Evolutionary conservation across 257 asterid genomes (phyloP).

Genomic region (Lithospermum erythrorhizon): DNA sequence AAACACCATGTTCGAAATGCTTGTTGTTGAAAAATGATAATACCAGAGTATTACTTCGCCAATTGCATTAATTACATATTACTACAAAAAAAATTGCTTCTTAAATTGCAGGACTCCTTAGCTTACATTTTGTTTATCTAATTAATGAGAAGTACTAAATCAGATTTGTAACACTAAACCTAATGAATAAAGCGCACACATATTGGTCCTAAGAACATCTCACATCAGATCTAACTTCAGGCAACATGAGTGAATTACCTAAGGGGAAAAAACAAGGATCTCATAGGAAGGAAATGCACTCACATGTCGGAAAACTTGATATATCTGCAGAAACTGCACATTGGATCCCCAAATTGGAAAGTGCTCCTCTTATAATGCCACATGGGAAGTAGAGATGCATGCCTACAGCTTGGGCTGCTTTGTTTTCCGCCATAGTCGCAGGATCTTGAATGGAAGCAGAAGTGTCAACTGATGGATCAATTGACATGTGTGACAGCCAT

Average conservation of each 20-base stretch:
- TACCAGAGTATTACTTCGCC: too few species aligned
- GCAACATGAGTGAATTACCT: not conserved
- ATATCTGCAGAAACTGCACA: slow-evolving; percentile 99
- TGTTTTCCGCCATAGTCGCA: slow-evolving; percentile 81
- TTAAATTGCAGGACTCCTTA: too few species aligned
- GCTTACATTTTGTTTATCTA: not conserved
- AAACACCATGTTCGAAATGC: too few species aligned
- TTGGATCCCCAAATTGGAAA: slow-evolving; percentile 95
- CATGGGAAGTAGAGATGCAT: slow-evolving; percentile 98
- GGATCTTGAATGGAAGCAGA: slow-evolving; percentile 85
- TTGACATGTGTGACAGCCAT: slow-evolving; percentile 81
- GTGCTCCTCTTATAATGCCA: slow-evolving; percentile 96
- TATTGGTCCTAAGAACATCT: not conserved
- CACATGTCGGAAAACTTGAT: slow-evolving; percentile 90
- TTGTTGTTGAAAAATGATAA: too few species aligned
- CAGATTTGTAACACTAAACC: too few species aligned
- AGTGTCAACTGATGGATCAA: slow-evolving; percentile 62
- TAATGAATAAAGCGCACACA: too few species aligned
- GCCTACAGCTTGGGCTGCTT: slow-evolving; percentile 74
- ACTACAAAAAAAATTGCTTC: too few species aligned
- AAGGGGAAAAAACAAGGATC: not conserved
- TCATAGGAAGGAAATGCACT: slow-evolving; percentile 20
- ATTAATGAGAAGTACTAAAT: too few species aligned
- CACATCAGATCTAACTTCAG: not conserved
- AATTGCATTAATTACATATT: too few species aligned